phyloP scores from a whole-genome alignment of 176 grass and related monocot species.

The Raddia guianensis region DNA sequence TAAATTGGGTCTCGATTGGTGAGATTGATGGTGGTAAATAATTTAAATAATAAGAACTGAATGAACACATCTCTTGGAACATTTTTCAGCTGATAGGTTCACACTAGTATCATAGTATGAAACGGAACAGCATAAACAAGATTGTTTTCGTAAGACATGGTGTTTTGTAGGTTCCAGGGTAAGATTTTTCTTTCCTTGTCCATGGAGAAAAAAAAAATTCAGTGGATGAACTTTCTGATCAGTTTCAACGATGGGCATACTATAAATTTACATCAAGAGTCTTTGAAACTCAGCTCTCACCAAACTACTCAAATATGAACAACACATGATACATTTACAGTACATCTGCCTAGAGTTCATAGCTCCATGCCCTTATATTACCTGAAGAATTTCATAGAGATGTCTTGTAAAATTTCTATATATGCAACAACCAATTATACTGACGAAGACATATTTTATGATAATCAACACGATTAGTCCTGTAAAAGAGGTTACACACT shows the following conservation, averaged over 20 bases:
- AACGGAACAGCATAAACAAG: constrained; percentile 12
- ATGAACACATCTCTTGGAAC: not conserved
- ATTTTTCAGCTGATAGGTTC: not conserved
- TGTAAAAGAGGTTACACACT: not conserved
- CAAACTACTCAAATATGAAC: not conserved
- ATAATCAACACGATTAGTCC: not conserved
- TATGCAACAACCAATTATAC: not conserved
- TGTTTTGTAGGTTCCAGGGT: not conserved
- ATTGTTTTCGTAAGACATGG: not conserved
- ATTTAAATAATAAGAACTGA: too few relatives aligned
- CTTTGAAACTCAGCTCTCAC: not conserved
- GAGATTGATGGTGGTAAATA: not conserved
- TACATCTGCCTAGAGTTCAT: not conserved
- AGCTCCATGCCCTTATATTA: not conserved
- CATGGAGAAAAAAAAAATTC: not conserved
- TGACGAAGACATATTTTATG: not conserved
- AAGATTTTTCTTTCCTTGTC: not conserved
- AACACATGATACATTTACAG: not conserved
- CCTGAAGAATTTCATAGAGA: not conserved
- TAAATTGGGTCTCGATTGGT: not conserved
- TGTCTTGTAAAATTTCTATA: not conserved
- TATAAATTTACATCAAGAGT: not conserved
- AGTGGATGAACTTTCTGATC: not conserved
- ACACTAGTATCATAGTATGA: not conserved
- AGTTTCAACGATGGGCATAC: not conserved